phyloP scores from a whole-genome alignment of 805 yeast species.

The Barnettozyma salicaria region DNA sequence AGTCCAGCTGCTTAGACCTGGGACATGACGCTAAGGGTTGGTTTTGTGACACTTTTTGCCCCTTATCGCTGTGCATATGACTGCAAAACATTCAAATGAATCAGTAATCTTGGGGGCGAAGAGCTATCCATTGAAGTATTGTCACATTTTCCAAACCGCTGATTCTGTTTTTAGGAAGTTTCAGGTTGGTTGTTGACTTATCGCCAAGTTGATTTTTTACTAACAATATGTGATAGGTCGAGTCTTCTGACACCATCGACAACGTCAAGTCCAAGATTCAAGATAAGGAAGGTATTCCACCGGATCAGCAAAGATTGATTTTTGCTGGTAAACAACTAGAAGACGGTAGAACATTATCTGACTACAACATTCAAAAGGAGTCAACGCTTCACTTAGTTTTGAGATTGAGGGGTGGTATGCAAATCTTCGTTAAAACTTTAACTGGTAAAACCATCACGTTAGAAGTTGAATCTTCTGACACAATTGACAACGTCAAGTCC shows the following conservation, averaged over 20 bases:
- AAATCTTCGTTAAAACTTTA: constrained; percentile 93
- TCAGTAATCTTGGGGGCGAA: not conserved
- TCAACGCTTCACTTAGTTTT: constrained; percentile 81
- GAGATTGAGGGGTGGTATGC: constrained; percentile 86
- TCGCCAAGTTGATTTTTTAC: constrained; percentile 7
- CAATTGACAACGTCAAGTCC: constrained; percentile 91
- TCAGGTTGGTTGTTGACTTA: no score
- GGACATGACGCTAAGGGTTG: no score
- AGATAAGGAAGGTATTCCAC: constrained; percentile 99
- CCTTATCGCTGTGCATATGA: not conserved
- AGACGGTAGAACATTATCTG: constrained; percentile 90
- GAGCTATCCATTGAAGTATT: no score
- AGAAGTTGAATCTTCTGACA: constrained; percentile 88
- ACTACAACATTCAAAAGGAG: constrained; percentile 93
- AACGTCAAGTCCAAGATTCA: constrained; percentile 91
- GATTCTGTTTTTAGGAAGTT: no score
- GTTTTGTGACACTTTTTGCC: constrained; percentile 10
- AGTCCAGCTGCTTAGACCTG: no score
- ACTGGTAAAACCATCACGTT: constrained; percentile 53
- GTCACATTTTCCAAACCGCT: not conserved
- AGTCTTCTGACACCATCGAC: constrained; percentile 92
- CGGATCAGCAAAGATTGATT: constrained; percentile 94
- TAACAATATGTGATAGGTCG: constrained; percentile 61
- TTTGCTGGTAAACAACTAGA: constrained; percentile 94
- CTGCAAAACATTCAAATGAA: not conserved